Base-by-base conservation (phyloP, 1,284 basidiomycete genomes). In the Ustilago sp. region DNA sequence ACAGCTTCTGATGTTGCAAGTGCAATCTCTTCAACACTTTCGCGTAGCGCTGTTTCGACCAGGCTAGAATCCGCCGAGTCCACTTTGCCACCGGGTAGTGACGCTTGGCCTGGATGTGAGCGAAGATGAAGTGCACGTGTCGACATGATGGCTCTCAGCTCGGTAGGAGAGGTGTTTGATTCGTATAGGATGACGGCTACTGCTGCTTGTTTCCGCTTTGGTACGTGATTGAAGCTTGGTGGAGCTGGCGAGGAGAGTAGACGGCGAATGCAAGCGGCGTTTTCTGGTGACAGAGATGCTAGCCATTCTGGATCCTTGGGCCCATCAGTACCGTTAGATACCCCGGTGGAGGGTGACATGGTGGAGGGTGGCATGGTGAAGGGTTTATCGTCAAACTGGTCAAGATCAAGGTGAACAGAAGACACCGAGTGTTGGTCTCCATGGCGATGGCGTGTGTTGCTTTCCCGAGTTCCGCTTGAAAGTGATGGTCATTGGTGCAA, bases 71-170 rank as follows among this genome's bases (percentile, higher is more conserved):
- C 79, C 9, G 66, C 45, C 0, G 41, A 8, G 38, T 80, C 79
- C 1, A 72, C 62, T 50, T 80, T 80, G 5, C 79, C 79, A n/a
- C 79, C 79, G 0, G 79, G 79, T 0, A 80, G 52, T 5, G 71
- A 75, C 1, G 79, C 75, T 39, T 80, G 79, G 4, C 79, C 79
- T 3, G 79, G 76, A 39, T 80, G 76, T 4, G 74, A 77, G 36
- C 75, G 75, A 17, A 80, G 68, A 38, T 74, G 68, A 1, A 80
- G 69, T 0, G 79, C 72, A 12, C 79, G 74, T 2, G 79, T 80
- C 0, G 79, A 68, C 68, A 80, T 74, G 57, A 80, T 63, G 5
- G 76, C 73, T 2, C 70, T 56, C 8, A 79, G 56, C n/a, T 67
- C 57, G 15, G 59, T 11, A 41, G 23, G 15, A 9, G 60, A 47